Evolutionary conservation across 192 early-diverging fungal species (phyloP), one percentile per base, ranked within the genome.

Genomic region (Coemansia interrupta): DNA sequence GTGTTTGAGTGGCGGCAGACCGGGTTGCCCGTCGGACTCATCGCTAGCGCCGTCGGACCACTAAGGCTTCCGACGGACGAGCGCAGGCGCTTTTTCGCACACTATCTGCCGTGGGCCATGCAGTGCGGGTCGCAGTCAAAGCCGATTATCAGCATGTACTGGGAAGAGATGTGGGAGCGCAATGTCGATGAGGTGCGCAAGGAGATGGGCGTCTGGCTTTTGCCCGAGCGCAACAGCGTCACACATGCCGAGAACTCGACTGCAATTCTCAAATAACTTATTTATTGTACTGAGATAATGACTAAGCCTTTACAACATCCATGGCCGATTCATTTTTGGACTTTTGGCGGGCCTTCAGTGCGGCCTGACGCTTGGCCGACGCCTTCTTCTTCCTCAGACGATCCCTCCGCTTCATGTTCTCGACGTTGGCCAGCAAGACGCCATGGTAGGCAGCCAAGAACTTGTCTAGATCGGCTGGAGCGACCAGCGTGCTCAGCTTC

Each of bases 1-100:
- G 91, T 90, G 86, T 92, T 96, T 65, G 96, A 98, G 71, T 86
- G 89, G 73, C 82, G 82, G 11, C 96, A 98, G 65, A 94, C 89
- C 1, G 92, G 91, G 2, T 66, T 98, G 49, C 96, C 96, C 12
- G 87, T 98, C 68, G 86, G 90, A 0, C 72, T 88, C 68, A 67
- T 96, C n/a, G 83, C 86, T 13, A 89, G 88, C n/a, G 54, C 90
- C 6, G 81, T 92, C 70, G 96, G 93, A 0, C 93, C 92, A 0
- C 58, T 96, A 49, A 66, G 85, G 13, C 69, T 97, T 56, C 74
- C 80, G 0, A 54, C 68, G 1, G 40, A 54, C 15, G 86, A 95
- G 68, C 71, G 89, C 14, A 51, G 61, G 18, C 70, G 82, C 40
- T 72, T 98, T 22, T 86, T 89, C 55, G 29, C 67, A 1, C 55